These are phyloP conservation scores for Nakazawaea molendinolei DNA, from an alignment of 805 yeast genomes.

Conservation along the genomic window DNA sequence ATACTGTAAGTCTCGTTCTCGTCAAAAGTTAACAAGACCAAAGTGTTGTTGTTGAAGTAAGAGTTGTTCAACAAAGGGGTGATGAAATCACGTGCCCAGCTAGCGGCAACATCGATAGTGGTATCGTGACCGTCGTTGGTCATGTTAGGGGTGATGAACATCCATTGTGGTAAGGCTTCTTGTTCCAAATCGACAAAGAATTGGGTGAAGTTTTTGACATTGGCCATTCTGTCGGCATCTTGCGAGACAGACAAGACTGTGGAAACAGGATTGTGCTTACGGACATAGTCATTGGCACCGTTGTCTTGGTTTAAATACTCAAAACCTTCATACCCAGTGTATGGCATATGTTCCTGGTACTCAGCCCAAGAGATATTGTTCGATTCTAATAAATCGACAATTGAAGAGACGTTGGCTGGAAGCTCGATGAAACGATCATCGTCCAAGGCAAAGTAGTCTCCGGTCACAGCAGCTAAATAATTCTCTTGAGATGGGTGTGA, in stretches of 20 bases:
- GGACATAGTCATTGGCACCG: conserved; percentile 39
- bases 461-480: conserved; percentile 42
- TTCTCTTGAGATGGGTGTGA: conserved; percentile 52
- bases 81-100: conserved; percentile 39
- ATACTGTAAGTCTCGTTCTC: conserved; percentile 37
- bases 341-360: conserved; percentile 47
- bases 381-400: conserved; percentile 41
- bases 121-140: conserved; percentile 47
- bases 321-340: conserved; percentile 45
- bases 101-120: conserved; percentile 37
- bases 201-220: conserved; percentile 41
- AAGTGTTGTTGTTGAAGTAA: conserved; percentile 39
- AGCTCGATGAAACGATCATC: conserved; percentile 37
- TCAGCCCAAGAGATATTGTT: conserved; percentile 44
- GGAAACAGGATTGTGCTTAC: conserved; percentile 46
- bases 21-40: conserved; percentile 43
- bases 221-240: conserved; percentile 29
- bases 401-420: conserved; percentile 39
- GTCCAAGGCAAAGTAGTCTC: conserved; percentile 43
- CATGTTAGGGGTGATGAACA: conserved; percentile 48
- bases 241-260: conserved; percentile 33
- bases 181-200: conserved; percentile 33
- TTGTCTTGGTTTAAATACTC: conserved; percentile 35
- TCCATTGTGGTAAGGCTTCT: conserved; percentile 43
- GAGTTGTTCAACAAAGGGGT: conserved; percentile 35